Base-by-base conservation (phyloP, 257 asterid species). In the Fraxinus cuspidata region DNA sequence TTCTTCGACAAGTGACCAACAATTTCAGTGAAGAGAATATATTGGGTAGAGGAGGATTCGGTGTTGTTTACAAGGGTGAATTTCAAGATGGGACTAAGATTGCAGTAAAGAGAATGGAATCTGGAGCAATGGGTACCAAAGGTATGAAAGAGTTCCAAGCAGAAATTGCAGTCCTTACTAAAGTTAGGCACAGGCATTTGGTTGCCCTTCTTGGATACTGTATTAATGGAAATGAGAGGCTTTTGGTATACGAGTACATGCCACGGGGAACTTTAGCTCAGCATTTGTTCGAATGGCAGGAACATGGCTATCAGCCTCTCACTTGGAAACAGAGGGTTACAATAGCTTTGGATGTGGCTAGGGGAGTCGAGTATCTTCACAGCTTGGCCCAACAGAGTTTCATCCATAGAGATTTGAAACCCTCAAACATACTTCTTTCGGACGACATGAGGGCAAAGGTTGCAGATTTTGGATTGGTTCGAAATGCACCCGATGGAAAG, bases 391-490 rank as follows among this genome's bases (percentile, higher is more conserved):
- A 94, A 70, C 93, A 86, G 74, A 92, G 99, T 81, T 94, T 94
- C 86, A 94, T 94, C 75, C 99, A 94, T 78, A 79, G 97, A 82
- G 97, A 94, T 86, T 81, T 94, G 82, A 94, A 94, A 83, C 98
- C 99, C 1, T 89, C 91, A 0, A 94, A 94, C 81, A 94, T 94
- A 79, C 97, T 94, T 79, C 96, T 94, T 16, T 88, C 96, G 4
- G 97, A 95, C 37, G 98, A 91, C 67, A 90, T 92, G 96, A 90
- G 99, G 82, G 99, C 99, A 8, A 93, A 95, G 88, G 98, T 95
- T 81, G 99, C 99, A 1, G 99, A 95, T 85, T 95, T 93, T 71
- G 98, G 99, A 40, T 83, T 95, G 81, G 98, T 95, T 3, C 90
- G 86, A 76, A 91, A 95, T 69, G 99, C 99, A 2, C 98, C 99